Evolutionary conservation across 2,329 filamentous ascomycete species (phyloP), one percentile per base, ranked within the genome.

Genomic region (Trichoderma cornu-damae): DNA sequence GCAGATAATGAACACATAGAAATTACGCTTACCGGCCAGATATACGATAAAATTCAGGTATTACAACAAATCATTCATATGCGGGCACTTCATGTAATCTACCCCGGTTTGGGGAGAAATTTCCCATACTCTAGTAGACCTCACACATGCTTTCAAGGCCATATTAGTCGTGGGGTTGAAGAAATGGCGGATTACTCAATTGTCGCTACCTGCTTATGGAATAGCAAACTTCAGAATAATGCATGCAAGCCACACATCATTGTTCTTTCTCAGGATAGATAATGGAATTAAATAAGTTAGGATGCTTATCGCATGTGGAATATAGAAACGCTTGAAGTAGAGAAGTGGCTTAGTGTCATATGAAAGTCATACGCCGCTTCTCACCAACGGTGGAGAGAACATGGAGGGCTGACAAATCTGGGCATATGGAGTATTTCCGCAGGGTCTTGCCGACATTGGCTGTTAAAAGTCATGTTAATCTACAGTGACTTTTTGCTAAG

Each of bases 81-180:
- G n/a, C n/a, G n/a, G n/a, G n/a, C n/a, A n/a, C n/a, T 62, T 1
- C 64, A 65, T 42, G 22, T 43, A 3, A 57, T 66, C 18, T 61
- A 64, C 53, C 61, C 62, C 1, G 63, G 65, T 28, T n/a, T 65
- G 64, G 64, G 64, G 64, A 2, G 65, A 65, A 37, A 56, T 61
- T 6, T 61, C 63, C 3, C 35, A 42, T 2, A 37, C 38, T 18
- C 46, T 66, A 1, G 62, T 66, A 1, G 62, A 64, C 22, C 52
- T 59, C 2, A 50, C 61, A 6, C 62, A 63, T 37, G 58, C 58
- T 3, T 53, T 48, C 3, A 65, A 62, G 53, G 60, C 62, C 0
- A 26, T 65, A 37, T 26, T 66, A 6, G 51, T 65, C 4, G 60
- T 64, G 8, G 50, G 53, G 4, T 62, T 61, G 3, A 49, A 49